Evolutionary conservation across 768 basidiomycete species (phyloP), one percentile per base, ranked within the genome.

Genomic region (Candolleomyces eurysporus): DNA sequence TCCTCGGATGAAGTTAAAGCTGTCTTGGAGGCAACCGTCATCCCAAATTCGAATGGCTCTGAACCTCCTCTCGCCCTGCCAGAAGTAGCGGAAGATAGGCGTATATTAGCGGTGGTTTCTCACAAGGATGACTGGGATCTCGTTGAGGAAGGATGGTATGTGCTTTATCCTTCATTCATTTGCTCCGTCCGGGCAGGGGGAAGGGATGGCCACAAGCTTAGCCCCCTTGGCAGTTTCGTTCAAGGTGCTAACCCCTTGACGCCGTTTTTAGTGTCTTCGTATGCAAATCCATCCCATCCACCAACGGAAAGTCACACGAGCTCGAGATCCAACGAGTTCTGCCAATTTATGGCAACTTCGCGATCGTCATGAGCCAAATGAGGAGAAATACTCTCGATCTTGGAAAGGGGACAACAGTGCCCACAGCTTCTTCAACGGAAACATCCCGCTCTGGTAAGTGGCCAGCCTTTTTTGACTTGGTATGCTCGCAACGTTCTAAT

Each of bases 331-430:
- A 84, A 60, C 79, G 77, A 54, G 75, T 82, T 2, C 79, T 84
- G n/a, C 87, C 87, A 3, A 82, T 91, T 36, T 79, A 82, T 57
- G 79, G 78, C 10, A 72, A 76, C 39, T 84, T 89, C 65, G 73
- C 78, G 5, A 77, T 90, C 43, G 70, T 76, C 9, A 84, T 89
- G 72, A 80, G 85, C 1, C 88, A 90, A 67, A 76, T 80, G 45
- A 76, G 73, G 31, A 74, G 75, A 13, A 66, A 65, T 45, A 78
- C 79, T 0, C 60, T 77, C 17, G 77, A 83, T 57, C 64, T 77
- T 8, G 67, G 67, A 43, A 57, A 67, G 21, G 43, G 56, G 32
- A 52, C 67, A 50, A 51, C 11, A 7, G 36, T 36, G 36, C 36
- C 69, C 2, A 69, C 67, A 52, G 57, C 76, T 4, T 65, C 65